Percentiles rank a stretch among this genome's conserved stretches.
phyloP scores from a whole-genome alignment of 164 flowering plant species.

The Vitis riparia region DNA sequence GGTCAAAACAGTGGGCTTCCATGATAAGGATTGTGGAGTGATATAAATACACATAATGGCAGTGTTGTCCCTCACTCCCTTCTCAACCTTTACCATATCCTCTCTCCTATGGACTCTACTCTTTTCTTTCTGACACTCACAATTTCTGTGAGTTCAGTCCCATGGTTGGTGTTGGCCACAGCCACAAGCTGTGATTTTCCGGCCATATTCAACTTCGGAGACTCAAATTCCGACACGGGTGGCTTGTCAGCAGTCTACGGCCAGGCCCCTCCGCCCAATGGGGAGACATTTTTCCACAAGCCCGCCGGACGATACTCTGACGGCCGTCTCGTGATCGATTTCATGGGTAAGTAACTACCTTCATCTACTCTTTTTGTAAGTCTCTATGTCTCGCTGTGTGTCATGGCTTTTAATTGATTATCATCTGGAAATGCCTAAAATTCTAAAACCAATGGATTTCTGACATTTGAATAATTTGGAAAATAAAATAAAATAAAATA shows the following conservation, averaged over 20 bases:
- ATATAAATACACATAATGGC: too few species aligned
- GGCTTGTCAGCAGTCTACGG: constrained; percentile 51
- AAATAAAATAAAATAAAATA: too few species aligned
- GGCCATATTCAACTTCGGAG: constrained; percentile 59
- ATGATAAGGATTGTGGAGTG: too few species aligned
- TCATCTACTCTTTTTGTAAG: neutral
- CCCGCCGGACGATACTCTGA: constrained; percentile 55
- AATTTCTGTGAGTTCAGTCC: neutral
- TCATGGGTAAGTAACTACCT: constrained; percentile 37
- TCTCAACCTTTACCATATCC: neutral
- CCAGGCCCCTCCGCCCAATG: constrained; percentile 40
- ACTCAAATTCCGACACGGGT: constrained; percentile 64
- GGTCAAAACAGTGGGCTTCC: too few species aligned
- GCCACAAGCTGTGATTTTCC: constrained; percentile 34
- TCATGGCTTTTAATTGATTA: too few species aligned
- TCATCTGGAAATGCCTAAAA: too few species aligned
- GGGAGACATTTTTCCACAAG: constrained; percentile 41
- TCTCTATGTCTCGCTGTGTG: neutral
- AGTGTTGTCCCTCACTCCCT: too few species aligned
- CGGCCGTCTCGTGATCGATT: constrained; percentile 60
- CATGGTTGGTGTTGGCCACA: neutral
- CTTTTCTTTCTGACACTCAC: neutral
- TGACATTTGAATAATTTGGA: too few species aligned
- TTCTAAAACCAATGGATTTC: too few species aligned
- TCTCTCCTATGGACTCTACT: constrained; percentile 1